These are phyloP conservation scores for Trichoderma gamsii DNA, from an alignment of 495 filamentous ascomycete genomes.

Conservation along the genomic window DNA sequence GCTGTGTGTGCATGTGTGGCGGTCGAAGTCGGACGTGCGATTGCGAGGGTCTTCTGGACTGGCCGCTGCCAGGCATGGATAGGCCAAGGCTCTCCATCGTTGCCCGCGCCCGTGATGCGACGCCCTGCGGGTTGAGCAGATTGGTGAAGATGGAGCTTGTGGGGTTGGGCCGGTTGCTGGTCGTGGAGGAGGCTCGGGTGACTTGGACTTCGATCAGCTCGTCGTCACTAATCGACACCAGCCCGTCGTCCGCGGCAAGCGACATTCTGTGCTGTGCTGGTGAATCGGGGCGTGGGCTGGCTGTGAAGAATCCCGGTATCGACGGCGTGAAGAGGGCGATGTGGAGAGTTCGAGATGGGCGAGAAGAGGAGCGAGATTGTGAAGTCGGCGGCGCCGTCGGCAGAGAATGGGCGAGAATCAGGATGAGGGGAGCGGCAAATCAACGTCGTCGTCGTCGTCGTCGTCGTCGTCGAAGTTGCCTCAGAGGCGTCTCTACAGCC, in stretches of 20 bases:
- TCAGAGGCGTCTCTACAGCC: background rate
- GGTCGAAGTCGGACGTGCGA: conserved; percentile 12
- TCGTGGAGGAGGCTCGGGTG: background rate
- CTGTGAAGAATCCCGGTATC: background rate
- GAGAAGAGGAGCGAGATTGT: background rate
- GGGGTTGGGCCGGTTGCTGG: background rate
- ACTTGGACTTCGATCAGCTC: conserved; percentile 28
- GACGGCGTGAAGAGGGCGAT: background rate
- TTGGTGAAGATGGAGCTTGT: background rate
- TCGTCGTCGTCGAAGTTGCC: background rate
- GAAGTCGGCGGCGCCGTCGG: background rate
- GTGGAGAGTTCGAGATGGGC: background rate
- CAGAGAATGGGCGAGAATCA: background rate
- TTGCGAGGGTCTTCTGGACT: background rate
- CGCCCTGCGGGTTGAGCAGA: background rate
- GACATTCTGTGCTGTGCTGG: background rate
- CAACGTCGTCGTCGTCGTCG: background rate
- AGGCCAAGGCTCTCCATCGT: background rate
- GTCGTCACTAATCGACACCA: conserved; percentile 11
- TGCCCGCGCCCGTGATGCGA: background rate
- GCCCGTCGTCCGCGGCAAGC: conserved; percentile 11
- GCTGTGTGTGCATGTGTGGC: conserved; percentile 10
- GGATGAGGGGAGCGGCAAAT: background rate
- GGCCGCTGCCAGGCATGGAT: background rate
- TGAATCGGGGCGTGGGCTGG: background rate